Evolutionary conservation across 768 basidiomycete genomes (phyloP).

Genomic region (Rhizopogon vinicolor): DNA sequence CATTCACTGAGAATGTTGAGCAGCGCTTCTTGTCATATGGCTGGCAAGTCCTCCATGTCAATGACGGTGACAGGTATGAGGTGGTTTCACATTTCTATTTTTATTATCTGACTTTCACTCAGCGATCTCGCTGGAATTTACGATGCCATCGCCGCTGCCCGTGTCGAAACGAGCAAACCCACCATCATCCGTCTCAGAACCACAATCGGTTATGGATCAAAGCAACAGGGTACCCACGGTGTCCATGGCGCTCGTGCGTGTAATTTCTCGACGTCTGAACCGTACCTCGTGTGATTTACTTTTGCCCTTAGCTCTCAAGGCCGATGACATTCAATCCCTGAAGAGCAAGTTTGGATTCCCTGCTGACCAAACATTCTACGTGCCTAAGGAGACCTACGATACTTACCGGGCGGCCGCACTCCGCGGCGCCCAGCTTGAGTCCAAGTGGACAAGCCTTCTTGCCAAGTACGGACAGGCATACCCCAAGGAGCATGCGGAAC

Average conservation of each 20-base stretch:
- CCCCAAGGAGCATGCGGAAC: constrained; percentile 81
- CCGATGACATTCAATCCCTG: constrained; percentile 79
- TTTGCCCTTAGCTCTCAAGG: constrained; percentile 67
- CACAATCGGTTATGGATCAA: constrained; percentile 92
- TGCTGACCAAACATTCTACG: constrained; percentile 69
- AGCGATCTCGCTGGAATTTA: constrained; percentile 78
- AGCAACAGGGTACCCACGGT: constrained; percentile 88
- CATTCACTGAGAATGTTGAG: constrained; percentile 93
- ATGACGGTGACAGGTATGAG: constrained; percentile 70
- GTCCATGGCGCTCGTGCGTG: constrained; percentile 87
- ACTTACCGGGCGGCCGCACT: constrained; percentile 62
- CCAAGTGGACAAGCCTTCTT: constrained; percentile 69
- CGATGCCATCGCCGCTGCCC: constrained; percentile 74
- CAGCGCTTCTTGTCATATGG: constrained; percentile 88
- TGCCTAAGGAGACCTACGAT: constrained; percentile 70
- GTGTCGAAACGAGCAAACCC: constrained; percentile 74
- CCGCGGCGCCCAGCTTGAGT: constrained; percentile 71
- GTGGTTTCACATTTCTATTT: background rate
- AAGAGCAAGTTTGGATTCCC: constrained; percentile 86
- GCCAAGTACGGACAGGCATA: constrained; percentile 69
- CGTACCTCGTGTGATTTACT: constrained; percentile 5
- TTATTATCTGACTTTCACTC: constrained; percentile 7
- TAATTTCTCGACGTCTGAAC: constrained; percentile 15
- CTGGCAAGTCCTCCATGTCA: constrained; percentile 88
- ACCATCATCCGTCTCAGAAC: constrained; percentile 84